Conservation (phyloP, 2,329 filamentous ascomycete genomes). For the Pseudogymnoascus sp. region DNA sequence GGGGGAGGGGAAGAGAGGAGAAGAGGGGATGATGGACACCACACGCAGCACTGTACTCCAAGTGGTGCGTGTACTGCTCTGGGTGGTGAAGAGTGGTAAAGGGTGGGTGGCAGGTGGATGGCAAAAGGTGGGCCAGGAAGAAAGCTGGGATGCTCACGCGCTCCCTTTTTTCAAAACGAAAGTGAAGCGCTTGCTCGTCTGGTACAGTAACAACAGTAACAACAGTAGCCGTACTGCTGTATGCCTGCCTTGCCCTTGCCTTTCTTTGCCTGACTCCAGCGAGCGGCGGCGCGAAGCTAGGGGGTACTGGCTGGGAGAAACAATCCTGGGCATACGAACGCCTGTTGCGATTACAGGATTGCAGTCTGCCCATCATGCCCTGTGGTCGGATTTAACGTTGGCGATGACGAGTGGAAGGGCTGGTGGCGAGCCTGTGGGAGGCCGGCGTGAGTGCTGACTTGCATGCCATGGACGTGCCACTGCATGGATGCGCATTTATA, state of each 20-base stretch:
- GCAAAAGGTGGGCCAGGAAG: neutral
- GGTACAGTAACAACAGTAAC: neutral
- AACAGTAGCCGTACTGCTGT: no score
- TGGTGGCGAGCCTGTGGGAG: neutral
- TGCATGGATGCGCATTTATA: constrained; percentile 1
- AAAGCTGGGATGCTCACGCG: constrained; percentile 1
- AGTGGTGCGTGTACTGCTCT: neutral
- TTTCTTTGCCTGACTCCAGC: neutral
- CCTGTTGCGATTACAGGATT: neutral
- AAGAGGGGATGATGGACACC: neutral
- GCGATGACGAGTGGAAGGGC: neutral
- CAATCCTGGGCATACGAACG: no score
- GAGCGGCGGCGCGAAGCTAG: neutral
- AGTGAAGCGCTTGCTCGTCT: neutral
- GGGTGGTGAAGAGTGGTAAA: neutral
- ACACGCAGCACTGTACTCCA: neutral
- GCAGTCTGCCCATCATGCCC: neutral
- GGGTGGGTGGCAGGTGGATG: constrained; percentile 2
- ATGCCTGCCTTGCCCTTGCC: neutral
- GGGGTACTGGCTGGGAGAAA: no score
- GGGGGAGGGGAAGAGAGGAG: neutral
- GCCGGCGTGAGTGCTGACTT: neutral
- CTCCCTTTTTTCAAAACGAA: neutral
- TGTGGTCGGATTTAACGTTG: constrained; percentile 2
- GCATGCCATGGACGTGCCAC: neutral